phyloP scores from a whole-genome alignment of 2,329 filamentous ascomycete genomes.

The Botrytis cinerea region DNA sequence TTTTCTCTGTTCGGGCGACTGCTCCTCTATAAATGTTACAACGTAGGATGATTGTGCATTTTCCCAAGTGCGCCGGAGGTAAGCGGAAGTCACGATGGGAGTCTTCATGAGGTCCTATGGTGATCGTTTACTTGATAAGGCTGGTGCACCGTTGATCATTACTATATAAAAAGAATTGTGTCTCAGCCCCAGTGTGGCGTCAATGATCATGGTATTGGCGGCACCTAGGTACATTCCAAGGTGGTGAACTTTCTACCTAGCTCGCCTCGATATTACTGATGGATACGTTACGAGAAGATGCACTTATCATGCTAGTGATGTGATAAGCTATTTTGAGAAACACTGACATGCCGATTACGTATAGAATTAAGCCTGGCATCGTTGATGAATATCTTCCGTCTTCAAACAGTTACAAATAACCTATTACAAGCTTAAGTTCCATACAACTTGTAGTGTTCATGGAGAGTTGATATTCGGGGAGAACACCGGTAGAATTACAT shows the following conservation, averaged over 20 bases:
- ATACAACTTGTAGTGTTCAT: background rate
- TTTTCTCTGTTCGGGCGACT: constrained; percentile 2
- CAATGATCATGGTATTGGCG: background rate
- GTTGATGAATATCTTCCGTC: background rate
- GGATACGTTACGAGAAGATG: background rate
- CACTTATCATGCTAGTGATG: background rate
- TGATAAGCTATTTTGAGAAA: constrained; percentile 1
- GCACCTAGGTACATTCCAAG: background rate
- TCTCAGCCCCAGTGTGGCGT: constrained; percentile 20
- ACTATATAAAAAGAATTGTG: background rate
- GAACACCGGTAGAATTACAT: background rate
- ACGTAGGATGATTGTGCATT: constrained; percentile 1
- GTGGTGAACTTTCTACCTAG: background rate
- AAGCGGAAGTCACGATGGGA: constrained; percentile 5
- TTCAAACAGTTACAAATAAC: background rate
- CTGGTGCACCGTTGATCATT: constrained; percentile 6
- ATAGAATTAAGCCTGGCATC: background rate
- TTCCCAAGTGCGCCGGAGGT: background rate
- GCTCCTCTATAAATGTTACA: constrained; percentile 15
- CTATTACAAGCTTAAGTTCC: background rate
- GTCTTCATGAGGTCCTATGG: background rate
- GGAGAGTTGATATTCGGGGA: background rate
- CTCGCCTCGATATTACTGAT: background rate
- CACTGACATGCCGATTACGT: background rate
- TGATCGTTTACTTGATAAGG: constrained; percentile 16